These are phyloP conservation scores for Neocallimastix lanati DNA, from an alignment of 192 early-diverging fungal genomes.

Conservation along the genomic window DNA sequence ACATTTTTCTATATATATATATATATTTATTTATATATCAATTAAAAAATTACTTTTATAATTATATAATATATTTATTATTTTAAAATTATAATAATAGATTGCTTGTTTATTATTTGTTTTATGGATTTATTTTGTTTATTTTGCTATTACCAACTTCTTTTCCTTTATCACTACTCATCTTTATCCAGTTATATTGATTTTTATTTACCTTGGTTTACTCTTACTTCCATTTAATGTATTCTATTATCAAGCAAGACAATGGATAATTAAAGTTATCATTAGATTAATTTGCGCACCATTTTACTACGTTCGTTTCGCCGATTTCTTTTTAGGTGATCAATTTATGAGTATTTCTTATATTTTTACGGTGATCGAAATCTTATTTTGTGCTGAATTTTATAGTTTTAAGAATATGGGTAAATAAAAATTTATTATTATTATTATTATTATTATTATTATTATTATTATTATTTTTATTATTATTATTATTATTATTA, in stretches of 20 bases:
- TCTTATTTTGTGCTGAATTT: not conserved
- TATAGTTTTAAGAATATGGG: not conserved
- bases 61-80: constrained; percentile 5
- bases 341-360: constrained; percentile 10
- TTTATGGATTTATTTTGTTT: not conserved
- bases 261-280: not conserved
- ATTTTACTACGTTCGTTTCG: constrained; percentile 15
- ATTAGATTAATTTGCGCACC: constrained; percentile 4
- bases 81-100: constrained; percentile 5
- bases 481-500: too few relatives aligned
- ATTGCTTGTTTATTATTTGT: constrained; percentile 7
- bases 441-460: too few relatives aligned
- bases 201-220: not conserved
- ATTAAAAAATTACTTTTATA: constrained; percentile 1
- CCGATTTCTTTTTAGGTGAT: constrained; percentile 24
- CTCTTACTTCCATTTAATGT: not conserved
- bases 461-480: too few relatives aligned
- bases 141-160: not conserved
- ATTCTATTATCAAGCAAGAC: not conserved
- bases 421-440: too few relatives aligned
- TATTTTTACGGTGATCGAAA: not conserved
- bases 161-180: not conserved
- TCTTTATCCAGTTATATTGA: not conserved
- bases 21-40: constrained; percentile 1
- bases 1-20: not conserved